Conservation (phyloP, 2,329 filamentous ascomycete genomes). For the Cephalotrichum gorgonifer region DNA sequence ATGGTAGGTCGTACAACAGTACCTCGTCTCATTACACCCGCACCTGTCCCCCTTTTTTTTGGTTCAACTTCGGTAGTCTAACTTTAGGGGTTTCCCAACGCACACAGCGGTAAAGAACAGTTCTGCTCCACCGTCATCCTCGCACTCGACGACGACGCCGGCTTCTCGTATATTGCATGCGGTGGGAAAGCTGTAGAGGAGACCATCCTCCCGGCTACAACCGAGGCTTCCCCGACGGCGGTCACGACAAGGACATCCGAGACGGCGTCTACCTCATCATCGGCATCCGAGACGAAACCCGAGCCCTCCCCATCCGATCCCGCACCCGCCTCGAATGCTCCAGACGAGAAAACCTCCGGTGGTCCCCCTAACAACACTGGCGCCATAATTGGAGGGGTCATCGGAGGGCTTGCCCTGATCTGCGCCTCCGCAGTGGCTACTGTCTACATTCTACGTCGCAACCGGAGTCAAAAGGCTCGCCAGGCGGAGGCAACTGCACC, state of each 20-base stretch:
- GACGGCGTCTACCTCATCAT: background rate
- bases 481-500: too few relatives aligned
- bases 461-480: background rate
- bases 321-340: background rate
- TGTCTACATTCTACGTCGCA: slow-evolving; percentile 9
- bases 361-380: slow-evolving; percentile 14
- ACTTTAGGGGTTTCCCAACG: too few relatives aligned
- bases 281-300: background rate
- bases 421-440: slow-evolving; percentile 16
- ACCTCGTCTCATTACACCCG: background rate
- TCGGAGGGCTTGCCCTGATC: slow-evolving; percentile 22
- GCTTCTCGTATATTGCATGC: slow-evolving; percentile 24
- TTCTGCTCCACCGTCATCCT: slow-evolving; percentile 24
- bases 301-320: background rate
- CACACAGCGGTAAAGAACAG: slow-evolving; percentile 6
- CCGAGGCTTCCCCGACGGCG: background rate
- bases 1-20: slow-evolving; percentile 17
- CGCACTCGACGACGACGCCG: slow-evolving; percentile 18
- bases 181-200: slow-evolving; percentile 15
- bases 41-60: too few relatives aligned
- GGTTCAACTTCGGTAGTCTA: too few relatives aligned
- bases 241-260: background rate
- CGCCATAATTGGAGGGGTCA: slow-evolving; percentile 21
- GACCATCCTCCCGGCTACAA: slow-evolving; percentile 12
- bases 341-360: background rate